phyloP scores from a whole-genome alignment of 768 basidiomycete species.

The Boletales sp. region DNA sequence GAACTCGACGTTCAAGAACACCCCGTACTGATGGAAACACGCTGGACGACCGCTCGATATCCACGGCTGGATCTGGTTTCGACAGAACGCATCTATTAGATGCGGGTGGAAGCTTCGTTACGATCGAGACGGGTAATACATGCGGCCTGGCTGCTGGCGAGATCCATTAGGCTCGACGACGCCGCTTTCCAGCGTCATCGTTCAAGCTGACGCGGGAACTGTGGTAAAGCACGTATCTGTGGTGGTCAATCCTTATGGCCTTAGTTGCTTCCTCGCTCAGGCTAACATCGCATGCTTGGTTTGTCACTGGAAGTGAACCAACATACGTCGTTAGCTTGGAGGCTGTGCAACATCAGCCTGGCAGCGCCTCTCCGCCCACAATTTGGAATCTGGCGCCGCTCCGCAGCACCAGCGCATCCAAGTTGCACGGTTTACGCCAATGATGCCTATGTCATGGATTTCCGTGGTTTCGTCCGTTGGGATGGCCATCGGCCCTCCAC shows the following conservation, averaged over 20 bases:
- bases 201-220: background rate
- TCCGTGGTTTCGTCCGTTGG: slow-evolving; percentile 65
- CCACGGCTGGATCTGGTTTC: slow-evolving; percentile 7
- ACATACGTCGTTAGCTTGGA: too few relatives aligned
- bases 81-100: background rate
- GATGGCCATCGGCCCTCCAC: slow-evolving; percentile 82
- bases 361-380: too few relatives aligned
- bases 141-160: slow-evolving; percentile 1
- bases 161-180: slow-evolving; percentile 1
- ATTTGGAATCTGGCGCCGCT: background rate
- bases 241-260: background rate
- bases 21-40: slow-evolving; percentile 5
- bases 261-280: too few relatives aligned
- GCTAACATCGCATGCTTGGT: too few relatives aligned
- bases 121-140: slow-evolving; percentile 14
- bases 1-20: slow-evolving; percentile 9
- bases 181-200: slow-evolving; percentile 5
- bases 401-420: slow-evolving; percentile 4
- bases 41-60: slow-evolving; percentile 6
- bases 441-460: slow-evolving; percentile 59
- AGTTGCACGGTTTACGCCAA: slow-evolving; percentile 9
- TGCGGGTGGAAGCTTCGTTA: slow-evolving; percentile 12
- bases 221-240: background rate
- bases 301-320: too few relatives aligned
- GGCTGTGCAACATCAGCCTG: too few relatives aligned